phyloP scores from a whole-genome alignment of 140 eudicot species.

The Oenanthe javanica region DNA sequence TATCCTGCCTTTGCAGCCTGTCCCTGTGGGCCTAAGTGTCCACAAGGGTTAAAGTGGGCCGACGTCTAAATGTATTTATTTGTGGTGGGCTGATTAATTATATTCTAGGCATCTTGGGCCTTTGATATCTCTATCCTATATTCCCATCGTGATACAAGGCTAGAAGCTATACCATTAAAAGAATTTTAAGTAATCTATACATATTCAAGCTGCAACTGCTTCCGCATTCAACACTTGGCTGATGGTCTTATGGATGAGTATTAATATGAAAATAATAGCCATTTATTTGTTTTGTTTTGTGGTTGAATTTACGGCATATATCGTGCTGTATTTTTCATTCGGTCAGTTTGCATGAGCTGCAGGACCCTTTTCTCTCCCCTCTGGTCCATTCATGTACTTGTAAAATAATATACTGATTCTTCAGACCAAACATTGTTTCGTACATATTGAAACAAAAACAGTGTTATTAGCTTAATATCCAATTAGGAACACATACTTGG shows the following conservation, averaged over 20 bases:
- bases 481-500: slow-evolving; percentile 25
- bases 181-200: neutral
- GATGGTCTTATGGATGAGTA: neutral
- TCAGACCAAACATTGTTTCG: slow-evolving; percentile 43
- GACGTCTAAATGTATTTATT: too few species aligned
- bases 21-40: too few species aligned
- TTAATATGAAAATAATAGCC: neutral
- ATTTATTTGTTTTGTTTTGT: neutral
- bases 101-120: neutral
- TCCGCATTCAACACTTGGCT: neutral
- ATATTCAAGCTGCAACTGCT: neutral
- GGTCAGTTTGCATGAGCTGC: slow-evolving; percentile 45
- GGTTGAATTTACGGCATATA: too few species aligned
- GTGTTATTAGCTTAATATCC: neutral
- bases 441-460: neutral
- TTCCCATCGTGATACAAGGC: too few species aligned
- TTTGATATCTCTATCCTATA: neutral
- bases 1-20: too few species aligned
- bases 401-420: slow-evolving; percentile 41
- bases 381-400: slow-evolving; percentile 37
- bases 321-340: slow-evolving; percentile 23
- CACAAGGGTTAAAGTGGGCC: too few species aligned
- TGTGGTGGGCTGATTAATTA: neutral
- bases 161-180: neutral
- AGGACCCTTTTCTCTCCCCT: slow-evolving; percentile 32